Conservation (phyloP, 2,329 filamentous ascomycete genomes). For the Ceratocystis huliohia region DNA sequence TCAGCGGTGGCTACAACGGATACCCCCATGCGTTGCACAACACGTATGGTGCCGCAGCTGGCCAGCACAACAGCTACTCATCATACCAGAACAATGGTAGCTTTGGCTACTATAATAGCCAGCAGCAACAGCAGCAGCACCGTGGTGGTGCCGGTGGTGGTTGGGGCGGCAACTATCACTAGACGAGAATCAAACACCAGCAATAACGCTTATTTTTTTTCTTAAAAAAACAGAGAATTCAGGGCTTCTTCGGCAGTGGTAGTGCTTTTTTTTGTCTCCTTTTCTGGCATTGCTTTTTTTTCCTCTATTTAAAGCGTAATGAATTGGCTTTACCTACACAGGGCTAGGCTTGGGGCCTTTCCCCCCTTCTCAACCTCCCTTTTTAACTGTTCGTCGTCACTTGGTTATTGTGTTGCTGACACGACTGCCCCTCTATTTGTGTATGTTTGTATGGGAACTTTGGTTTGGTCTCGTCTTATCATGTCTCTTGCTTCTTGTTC, state of each 20-base stretch:
- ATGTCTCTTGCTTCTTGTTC: neutral
- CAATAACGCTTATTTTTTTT: slow-evolving; percentile 2
- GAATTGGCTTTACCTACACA: too few species aligned
- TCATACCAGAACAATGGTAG: slow-evolving; percentile 37
- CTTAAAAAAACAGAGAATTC: neutral
- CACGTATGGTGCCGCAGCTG: slow-evolving; percentile 39
- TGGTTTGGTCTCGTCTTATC: too few species aligned
- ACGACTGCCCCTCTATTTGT: neutral
- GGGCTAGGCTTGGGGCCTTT: too few species aligned
- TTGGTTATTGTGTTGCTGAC: too few species aligned
- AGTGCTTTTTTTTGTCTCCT: neutral
- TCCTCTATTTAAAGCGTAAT: neutral
- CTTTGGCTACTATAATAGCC: slow-evolving; percentile 37
- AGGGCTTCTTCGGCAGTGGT: neutral
- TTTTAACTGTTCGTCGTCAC: neutral
- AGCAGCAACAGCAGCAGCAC: slow-evolving; percentile 28
- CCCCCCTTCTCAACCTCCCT: neutral
- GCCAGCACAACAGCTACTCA: slow-evolving; percentile 42
- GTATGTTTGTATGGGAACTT: neutral
- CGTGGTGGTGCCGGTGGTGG: slow-evolving; percentile 31
- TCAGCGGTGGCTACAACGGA: slow-evolving; percentile 38
- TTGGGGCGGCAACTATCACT: slow-evolving; percentile 50
- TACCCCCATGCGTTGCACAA: slow-evolving; percentile 44
- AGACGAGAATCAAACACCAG: slow-evolving; percentile 21
- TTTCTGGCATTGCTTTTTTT: neutral